Conservation (phyloP, 805 yeast genomes). For the Candida easanensis region DNA sequence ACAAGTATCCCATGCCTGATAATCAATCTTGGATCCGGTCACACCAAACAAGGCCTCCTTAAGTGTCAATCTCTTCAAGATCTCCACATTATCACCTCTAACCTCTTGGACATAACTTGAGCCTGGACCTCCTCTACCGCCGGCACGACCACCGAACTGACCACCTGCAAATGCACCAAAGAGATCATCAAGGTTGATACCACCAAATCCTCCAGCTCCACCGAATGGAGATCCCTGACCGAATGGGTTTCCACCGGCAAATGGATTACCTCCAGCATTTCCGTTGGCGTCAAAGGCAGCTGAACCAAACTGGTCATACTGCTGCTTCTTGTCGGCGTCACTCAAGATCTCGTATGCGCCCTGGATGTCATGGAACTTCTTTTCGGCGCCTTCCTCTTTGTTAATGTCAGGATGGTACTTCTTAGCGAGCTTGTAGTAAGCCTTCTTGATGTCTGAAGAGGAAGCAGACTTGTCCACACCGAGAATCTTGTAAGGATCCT, state of each 20-base stretch:
- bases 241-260: constrained; percentile 48
- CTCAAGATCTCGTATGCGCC: constrained; percentile 91
- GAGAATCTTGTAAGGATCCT: constrained; percentile 81
- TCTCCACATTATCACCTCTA: constrained; percentile 87
- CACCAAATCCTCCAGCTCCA: constrained; percentile 30
- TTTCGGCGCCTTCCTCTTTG: constrained; percentile 85
- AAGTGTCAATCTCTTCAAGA: constrained; percentile 68
- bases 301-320: constrained; percentile 90
- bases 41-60: constrained; percentile 87
- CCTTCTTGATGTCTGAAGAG: constrained; percentile 86
- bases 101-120: constrained; percentile 63
- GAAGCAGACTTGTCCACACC: constrained; percentile 76
- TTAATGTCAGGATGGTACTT: constrained; percentile 96
- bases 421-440: constrained; percentile 90
- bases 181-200: constrained; percentile 57
- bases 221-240: constrained; percentile 45
- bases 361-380: constrained; percentile 87
- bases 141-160: constrained; percentile 20
- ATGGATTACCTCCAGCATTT: constrained; percentile 42
- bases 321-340: constrained; percentile 79
- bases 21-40: constrained; percentile 58
- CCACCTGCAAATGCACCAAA: constrained; percentile 37
- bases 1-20: constrained; percentile 75
- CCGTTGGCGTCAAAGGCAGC: constrained; percentile 72
- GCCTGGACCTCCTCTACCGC: constrained; percentile 15